Evolutionary conservation across 768 basidiomycete species (phyloP), one percentile per base, ranked within the genome.

Genomic region (Hirschioporus abietinus): DNA sequence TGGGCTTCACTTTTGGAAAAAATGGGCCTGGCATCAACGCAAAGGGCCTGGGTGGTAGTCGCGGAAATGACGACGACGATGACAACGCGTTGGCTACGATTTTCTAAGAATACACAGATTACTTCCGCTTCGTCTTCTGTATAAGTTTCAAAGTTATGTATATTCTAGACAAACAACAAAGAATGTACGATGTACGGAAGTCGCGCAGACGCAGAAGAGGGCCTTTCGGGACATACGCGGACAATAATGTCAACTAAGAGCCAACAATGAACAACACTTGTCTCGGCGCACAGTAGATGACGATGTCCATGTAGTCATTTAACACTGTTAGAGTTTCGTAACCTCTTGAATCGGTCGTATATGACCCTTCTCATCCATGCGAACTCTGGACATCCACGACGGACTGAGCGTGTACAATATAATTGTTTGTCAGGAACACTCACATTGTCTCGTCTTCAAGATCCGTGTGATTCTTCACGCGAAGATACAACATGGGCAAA

Each of bases 1-100:
- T 93, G 64, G 93, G 93, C 2, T 95, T 95, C 72, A 94, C 93
- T 1, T 95, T 94, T 79, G 92, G 92, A 34, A 93, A 93, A 79
- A 93, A 93, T 74, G 90, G 91, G 8, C 88, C 89, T 10, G 86
- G 88, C 9, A 76, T 80, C 8, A 84, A 82, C 69, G 79, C 80
- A 62, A 76, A 71, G 60, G 65, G 73, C 24, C 71, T 71, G 58
- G 66, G 74, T 17, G 76, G 74, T 12, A 76, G 74, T 36, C 78
- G 75, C 27, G 67, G 65, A 10, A 73, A 70, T 34, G 69, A 62
- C 15, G 68, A 69, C 7, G 72, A 73, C 25, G 78, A 78, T 57
- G 72, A 69, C 52, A 76, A 72, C 35, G 70, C 73, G 4, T 65
- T 79, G 58, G 75, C 76, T 23, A 78, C 78, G 23, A 78, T 79